Conservation (phyloP, 2,329 filamentous ascomycete genomes). For the Beauveria sp. region DNA sequence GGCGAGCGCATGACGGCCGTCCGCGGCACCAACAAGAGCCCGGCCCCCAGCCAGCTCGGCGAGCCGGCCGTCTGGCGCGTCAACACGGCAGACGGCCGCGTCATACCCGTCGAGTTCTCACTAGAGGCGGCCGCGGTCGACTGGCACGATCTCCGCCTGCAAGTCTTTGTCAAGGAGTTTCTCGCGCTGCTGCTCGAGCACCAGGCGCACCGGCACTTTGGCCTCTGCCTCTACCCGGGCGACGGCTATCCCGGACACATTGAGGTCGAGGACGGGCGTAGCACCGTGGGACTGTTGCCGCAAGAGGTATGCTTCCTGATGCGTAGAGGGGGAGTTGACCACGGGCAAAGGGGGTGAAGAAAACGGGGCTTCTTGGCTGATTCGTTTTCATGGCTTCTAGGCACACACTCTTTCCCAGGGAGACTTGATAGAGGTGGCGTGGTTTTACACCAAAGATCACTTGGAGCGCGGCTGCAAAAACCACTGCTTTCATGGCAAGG, state of each 20-base stretch:
- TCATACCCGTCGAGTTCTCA: constrained; percentile 8
- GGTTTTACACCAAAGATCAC: constrained; percentile 6
- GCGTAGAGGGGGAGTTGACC: too few relatives aligned
- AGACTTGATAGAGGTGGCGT: neutral
- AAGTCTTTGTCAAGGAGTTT: constrained; percentile 5
- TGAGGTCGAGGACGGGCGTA: neutral
- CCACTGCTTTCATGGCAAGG: neutral
- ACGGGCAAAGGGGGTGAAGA: too few relatives aligned
- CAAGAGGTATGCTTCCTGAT: neutral
- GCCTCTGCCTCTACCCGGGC: constrained; percentile 1
- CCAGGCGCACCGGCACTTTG: neutral
- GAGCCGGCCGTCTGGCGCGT: constrained; percentile 2
- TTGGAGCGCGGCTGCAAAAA: neutral
- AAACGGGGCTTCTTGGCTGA: neutral
- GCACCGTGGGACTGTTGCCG: neutral
- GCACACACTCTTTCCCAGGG: neutral
- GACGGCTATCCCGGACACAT: constrained; percentile 4
- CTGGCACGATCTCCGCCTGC: neutral
- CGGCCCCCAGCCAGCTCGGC: neutral
- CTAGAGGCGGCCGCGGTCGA: neutral
- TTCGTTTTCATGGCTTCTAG: neutral
- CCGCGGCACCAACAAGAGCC: neutral
- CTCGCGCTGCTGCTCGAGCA: neutral
- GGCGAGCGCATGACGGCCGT: constrained; percentile 8
- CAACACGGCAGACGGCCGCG: constrained; percentile 1